phyloP scores from a whole-genome alignment of 2,329 filamentous ascomycete genomes.

The Bipolaris oryzae region DNA sequence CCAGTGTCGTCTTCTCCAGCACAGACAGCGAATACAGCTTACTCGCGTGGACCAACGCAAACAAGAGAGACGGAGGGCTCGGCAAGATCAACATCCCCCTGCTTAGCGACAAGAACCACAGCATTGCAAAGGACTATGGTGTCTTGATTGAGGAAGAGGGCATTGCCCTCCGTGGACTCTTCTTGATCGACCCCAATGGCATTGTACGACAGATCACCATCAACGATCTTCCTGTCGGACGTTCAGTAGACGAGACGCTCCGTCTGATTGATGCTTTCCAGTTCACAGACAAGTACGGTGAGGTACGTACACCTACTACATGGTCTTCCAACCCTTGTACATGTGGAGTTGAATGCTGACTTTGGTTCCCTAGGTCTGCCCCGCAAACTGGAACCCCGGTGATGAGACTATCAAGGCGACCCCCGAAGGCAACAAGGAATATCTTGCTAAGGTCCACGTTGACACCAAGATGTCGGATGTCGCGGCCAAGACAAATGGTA shows the following conservation, averaged over 20 bases:
- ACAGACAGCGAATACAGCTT: conserved; percentile 66
- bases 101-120: conserved; percentile 66
- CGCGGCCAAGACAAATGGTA: conserved; percentile 38
- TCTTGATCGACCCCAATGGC: conserved; percentile 70
- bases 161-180: conserved; percentile 66
- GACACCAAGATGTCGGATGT: conserved; percentile 45
- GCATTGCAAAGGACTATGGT: conserved; percentile 66
- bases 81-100: conserved; percentile 67
- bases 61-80: conserved; percentile 66
- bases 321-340: neutral
- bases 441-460: conserved; percentile 43
- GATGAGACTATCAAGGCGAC: conserved; percentile 50
- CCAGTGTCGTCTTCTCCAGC: conserved; percentile 64
- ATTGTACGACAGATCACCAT: conserved; percentile 66
- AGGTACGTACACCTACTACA: conserved; percentile 25
- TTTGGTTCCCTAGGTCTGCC: conserved; percentile 40
- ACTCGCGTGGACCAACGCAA: conserved; percentile 64
- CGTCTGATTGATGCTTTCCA: conserved; percentile 61
- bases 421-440: conserved; percentile 49
- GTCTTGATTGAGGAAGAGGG: conserved; percentile 69
- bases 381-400: conserved; percentile 52
- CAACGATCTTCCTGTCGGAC: conserved; percentile 69
- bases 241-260: conserved; percentile 68
- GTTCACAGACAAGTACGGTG: conserved; percentile 52
- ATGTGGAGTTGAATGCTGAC: conserved; percentile 8